Evolutionary conservation across 2,329 filamentous ascomycete species (phyloP), one percentile per base, ranked within the genome.

Genomic region (Parascedosporium putredinis): DNA sequence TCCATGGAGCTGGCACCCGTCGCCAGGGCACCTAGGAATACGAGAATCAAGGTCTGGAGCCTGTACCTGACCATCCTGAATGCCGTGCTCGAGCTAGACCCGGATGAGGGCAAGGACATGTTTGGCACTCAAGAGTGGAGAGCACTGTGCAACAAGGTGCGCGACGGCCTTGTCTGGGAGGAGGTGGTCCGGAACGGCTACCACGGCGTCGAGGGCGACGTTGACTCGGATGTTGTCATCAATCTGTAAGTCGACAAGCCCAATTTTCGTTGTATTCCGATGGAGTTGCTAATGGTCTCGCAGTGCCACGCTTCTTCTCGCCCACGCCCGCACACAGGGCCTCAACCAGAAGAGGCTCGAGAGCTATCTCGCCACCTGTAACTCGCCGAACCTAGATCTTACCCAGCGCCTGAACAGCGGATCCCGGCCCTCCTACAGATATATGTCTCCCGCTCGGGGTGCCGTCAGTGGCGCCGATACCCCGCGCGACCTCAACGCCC

Each of bases 1-100:
- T 55, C 65, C 18, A 62, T 59, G 31, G 75, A 81, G 51, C 71
- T 78, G 24, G 84, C 88, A 24, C 88, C 89, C 4, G 81, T 96
- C 49, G 84, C 87, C 49, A 79, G 76, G 55, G 88, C 88, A 49
- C 90, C 86, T 38, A 81, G 85, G 56, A 86, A 83, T 27, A 93
- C 88, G 51, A 76, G 90, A 56, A 85, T 95, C 65, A 98, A 97
- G 67, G 85, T 97, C 55, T 98, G 93, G 93, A 95, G 89, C 65
- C 76, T 98, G 59, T 98, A 97, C 64, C 77, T 97, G 56, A 95
- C 90, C 16, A 84, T 96, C 47, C 74, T 97, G 54, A 95, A 96
- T 69, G 86, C 88, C 34, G 85, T 96, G 55, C 74, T 95, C 31
- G 91, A 97, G 60, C 74, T 97, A 61, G 88, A 89, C 50, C 75